Base-by-base conservation (phyloP, 768 basidiomycete genomes). In the Trametes punicea region DNA sequence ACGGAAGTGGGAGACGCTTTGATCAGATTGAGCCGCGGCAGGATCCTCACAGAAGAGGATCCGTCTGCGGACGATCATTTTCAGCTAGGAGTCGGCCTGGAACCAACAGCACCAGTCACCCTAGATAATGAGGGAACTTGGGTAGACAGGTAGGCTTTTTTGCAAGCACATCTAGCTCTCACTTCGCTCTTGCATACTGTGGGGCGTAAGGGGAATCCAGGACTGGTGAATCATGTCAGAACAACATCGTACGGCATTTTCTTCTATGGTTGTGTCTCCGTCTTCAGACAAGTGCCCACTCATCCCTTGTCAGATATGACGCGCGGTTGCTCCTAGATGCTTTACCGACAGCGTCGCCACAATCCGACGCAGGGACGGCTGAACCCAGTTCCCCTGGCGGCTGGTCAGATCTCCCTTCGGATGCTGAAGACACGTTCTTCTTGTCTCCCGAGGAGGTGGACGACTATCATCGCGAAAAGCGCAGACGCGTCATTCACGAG, bases 401-500 rank as follows among this genome's bases (percentile, higher is more conserved):
- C 7, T 94, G 91, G 91, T 87, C 86, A 0, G 87, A 92, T 67
- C 78, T 94, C 2, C 86, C 91, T 4, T 93, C 92, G 0, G 92
- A 94, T 64, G 67, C 82, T 4, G 93, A 94, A 72, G 92, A 95
- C 62, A 87, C 81, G 0, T 95, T 93, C 70, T 90, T 89, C 72
- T 79, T 94, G 58, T 76, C 82, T 0, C 79, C 79, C 0, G 75
- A 77, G 6, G 92, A 93, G 61, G 71, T 77, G 2, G 83, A 84
- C 13, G 87, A 87, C 56, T 84, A 84, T 57, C 77, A 75, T 33
- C 77, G 82, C 21, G 81, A 84, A 34, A 91, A 93, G 68, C 83
- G 87, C 36, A 75, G 86, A 23, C 75, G 77, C 13, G 61, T 84
- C 30, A 72, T 91, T 36, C 83, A 89, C 16, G 74, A 73, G 18